Evolutionary conservation across 305 asterid species (phyloP).

Genomic region (Fraxinus nigra): DNA sequence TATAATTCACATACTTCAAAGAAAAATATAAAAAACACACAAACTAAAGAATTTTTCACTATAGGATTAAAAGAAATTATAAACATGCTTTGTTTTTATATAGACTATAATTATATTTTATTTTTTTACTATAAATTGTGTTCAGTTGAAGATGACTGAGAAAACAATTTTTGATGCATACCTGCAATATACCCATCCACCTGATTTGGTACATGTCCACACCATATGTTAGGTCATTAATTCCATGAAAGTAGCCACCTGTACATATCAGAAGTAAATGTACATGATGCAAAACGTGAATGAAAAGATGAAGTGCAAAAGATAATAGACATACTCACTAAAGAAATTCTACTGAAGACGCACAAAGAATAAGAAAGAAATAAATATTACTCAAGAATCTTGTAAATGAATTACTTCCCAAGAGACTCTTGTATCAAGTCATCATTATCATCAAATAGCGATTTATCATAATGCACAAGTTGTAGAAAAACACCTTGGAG

Average conservation of each 20-base stretch:
- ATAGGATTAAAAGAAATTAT: neutral
- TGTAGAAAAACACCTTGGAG: slow-evolving; percentile 55
- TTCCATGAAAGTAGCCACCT: slow-evolving; percentile 74
- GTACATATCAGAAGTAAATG: slow-evolving; percentile 20
- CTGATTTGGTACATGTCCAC: slow-evolving; percentile 60
- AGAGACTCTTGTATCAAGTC: neutral
- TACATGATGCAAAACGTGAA: slow-evolving; percentile 10
- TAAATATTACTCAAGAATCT: slow-evolving; percentile 8
- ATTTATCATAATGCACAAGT: neutral
- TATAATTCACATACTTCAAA: neutral
- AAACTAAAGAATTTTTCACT: neutral
- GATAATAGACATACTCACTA: neutral
- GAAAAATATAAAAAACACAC: neutral
- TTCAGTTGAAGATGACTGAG: neutral
- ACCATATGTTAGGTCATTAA: slow-evolving; percentile 55
- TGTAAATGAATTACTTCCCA: neutral
- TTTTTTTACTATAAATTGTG: neutral
- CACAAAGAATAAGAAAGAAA: neutral
- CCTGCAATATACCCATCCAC: slow-evolving; percentile 81
- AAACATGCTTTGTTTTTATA: neutral
- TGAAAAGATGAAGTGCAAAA: neutral
- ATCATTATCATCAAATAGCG: slow-evolving; percentile 16
- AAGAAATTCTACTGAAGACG: neutral
- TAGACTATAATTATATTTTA: neutral
- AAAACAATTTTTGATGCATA: slow-evolving; percentile 16